Evolutionary conservation across 2,329 filamentous ascomycete genomes (phyloP), one percentile per base, ranked within the genome.

Genomic region (Cordyceps cicadae): DNA sequence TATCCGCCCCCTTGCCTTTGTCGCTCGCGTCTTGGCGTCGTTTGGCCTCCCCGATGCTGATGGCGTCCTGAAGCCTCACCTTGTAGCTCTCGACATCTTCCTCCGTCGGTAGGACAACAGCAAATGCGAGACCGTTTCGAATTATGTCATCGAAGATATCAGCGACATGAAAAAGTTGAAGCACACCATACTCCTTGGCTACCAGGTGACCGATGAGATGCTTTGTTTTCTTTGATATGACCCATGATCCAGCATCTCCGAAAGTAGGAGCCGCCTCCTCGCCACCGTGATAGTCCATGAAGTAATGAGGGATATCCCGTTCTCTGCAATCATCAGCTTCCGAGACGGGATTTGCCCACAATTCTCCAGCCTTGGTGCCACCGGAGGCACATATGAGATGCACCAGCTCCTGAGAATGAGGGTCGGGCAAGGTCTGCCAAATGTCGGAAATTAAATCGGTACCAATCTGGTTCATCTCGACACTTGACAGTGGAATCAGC

Each of bases 71-170:
- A 34, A 34, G 8, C 32, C 6, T 12, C 32, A 9, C 26, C 46
- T 49, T 49, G 19, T 19, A 17, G 26, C 26, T 29, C 26, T 29
- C 26, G 14, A 54, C 26, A 41, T 43, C 34, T 9, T 17, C 0
- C 11, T 15, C 8, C 5, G 11, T 45, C 11, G 53, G 53, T 12
- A 55, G 24, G 32, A 1, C 15, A 21, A 46, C 39, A 9, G 26
- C 24, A n/a, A n/a, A 19, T 14, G 21, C 51, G 14, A 11, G 8
- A 26, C 19, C 9, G 12, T 24, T 54, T 43, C 12, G 12, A 9
- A 34, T 15, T n/a, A 60, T 60, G 14, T 60, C 58, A 29, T 43
- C 7, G 45, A 60, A 54, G n/a, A 60, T 54, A 15, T 54, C 49
- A 6, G 9, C 7, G 5, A 41, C 49, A 17, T 24, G 39, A 19